Conservation (phyloP, 805 yeast species). For the Nakazawaea populi region DNA sequence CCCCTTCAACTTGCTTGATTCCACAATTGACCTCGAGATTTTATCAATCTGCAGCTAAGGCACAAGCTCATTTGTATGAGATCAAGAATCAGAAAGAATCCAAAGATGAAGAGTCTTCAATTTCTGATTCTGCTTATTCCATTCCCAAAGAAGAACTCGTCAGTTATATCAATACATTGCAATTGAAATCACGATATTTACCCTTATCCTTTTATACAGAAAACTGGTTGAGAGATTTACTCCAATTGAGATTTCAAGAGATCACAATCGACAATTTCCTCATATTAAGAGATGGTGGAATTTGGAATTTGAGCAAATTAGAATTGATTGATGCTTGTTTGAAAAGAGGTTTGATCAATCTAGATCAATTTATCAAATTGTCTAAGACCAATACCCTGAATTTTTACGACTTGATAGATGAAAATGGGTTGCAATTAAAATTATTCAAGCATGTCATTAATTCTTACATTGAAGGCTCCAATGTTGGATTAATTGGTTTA, state of each 20-base stretch:
- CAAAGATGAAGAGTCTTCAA: conserved; percentile 13
- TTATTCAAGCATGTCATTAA: conserved; percentile 14
- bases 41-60: conserved; percentile 23
- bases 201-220: conserved; percentile 34
- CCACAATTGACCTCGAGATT: conserved; percentile 39
- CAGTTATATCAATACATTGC: conserved; percentile 29
- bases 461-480: conserved; percentile 6
- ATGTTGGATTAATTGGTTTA: neutral
- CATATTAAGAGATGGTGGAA: conserved; percentile 34
- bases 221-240: conserved; percentile 27
- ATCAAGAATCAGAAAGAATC: neutral
- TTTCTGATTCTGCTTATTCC: conserved; percentile 41
- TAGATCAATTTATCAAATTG: conserved; percentile 12
- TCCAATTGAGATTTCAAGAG: conserved; percentile 35
- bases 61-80: conserved; percentile 16
- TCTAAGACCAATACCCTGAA: conserved; percentile 1
- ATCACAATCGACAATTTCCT: conserved; percentile 49
- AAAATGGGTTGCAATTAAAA: conserved; percentile 11
- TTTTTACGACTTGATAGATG: conserved; percentile 16
- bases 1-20: conserved; percentile 58
- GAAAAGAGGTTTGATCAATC: conserved; percentile 48
- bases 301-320: conserved; percentile 38
- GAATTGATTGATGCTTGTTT: conserved; percentile 51
- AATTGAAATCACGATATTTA: conserved; percentile 32
- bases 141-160: conserved; percentile 33